Conservation (phyloP, 2,329 filamentous ascomycete genomes). For the Diaporthe vexans region DNA sequence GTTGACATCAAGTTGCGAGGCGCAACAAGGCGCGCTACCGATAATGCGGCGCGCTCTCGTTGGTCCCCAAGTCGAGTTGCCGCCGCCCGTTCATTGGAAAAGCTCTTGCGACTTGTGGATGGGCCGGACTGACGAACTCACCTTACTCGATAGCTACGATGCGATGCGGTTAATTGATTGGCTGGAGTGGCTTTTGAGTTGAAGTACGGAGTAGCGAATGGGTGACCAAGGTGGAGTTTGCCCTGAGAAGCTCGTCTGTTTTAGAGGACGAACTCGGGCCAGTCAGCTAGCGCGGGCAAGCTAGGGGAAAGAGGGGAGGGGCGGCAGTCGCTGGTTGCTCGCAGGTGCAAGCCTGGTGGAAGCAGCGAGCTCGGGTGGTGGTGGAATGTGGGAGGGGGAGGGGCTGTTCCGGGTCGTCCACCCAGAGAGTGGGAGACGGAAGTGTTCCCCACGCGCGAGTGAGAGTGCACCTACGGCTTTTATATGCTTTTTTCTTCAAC, state of each 20-base stretch:
- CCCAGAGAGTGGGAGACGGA: constrained; percentile 24
- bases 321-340: not conserved
- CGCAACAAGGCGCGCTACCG: constrained; percentile 25
- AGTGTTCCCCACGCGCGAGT: constrained; percentile 17
- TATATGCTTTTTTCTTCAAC: constrained; percentile 14
- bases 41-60: constrained; percentile 11
- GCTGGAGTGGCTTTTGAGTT: constrained; percentile 39
- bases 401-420: constrained; percentile 25
- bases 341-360: not conserved
- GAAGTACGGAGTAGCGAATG: constrained; percentile 41
- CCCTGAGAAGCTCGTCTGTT: constrained; percentile 39
- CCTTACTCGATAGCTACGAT: constrained; percentile 41
- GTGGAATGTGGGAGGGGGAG: constrained; percentile 31
- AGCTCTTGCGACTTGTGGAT: constrained; percentile 24
- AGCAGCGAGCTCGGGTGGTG: not conserved
- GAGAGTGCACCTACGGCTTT: constrained; percentile 6
- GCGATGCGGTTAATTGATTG: constrained; percentile 40
- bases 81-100: constrained; percentile 9
- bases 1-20: constrained; percentile 40
- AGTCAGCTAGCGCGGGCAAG: constrained; percentile 38
- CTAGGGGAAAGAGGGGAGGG: constrained; percentile 9
- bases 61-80: constrained; percentile 1
- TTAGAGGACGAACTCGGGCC: constrained; percentile 40
- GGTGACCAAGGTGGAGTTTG: constrained; percentile 42
- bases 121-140: constrained; percentile 35